Base-by-base conservation (phyloP, 2,329 filamentous ascomycete genomes). In the Trichoderma sp. region DNA sequence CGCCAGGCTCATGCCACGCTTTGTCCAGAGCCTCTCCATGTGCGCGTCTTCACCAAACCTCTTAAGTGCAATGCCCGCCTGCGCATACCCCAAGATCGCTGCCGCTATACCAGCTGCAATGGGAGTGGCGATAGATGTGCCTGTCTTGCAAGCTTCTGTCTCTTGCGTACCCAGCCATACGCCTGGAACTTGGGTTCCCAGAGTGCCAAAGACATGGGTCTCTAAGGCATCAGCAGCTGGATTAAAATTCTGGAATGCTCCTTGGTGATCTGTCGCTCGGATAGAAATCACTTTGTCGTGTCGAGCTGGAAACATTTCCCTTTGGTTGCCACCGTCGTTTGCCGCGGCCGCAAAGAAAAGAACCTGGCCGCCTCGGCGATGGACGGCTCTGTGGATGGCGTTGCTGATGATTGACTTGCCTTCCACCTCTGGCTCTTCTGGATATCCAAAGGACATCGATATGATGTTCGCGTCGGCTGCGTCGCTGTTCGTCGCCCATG, bases 381-480 rank as follows among this genome's bases (percentile, higher is more conserved):
- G 24, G 1, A 3, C 24, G 15, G 43, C 57, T 17, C 50, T 45
- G 4, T 17, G 44, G 6, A 48, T 60, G 12, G 44, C 57, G 4
- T 21, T 17, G 17, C 57, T 60, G 30, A 60, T 60, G 28, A 26
- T 41, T 28, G 17, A 19, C 17, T 39, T 7, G 28, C 41, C 43
- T 5, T 60, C 7, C 28, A 30, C 28, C 28, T 7, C 5, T 7
- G 19, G 14, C 19, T 30, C 28, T 30, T 30, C 28, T 30, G 28
- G 7, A 24, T 21, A 60, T 50, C 57, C 57, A 19, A 60, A 60
- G 28, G 57, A 60, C 57, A 60, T 60, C 4, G 57, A 50, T 12
- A 60, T 39, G 17, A 60, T 60, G 19, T 60, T 44, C 14, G 44
- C 57, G 39, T 60, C 39, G n/a, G 44, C 48, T 6, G 21, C 44